Conservation (phyloP, 306 rosid species). For the Prunus davidiana region DNA sequence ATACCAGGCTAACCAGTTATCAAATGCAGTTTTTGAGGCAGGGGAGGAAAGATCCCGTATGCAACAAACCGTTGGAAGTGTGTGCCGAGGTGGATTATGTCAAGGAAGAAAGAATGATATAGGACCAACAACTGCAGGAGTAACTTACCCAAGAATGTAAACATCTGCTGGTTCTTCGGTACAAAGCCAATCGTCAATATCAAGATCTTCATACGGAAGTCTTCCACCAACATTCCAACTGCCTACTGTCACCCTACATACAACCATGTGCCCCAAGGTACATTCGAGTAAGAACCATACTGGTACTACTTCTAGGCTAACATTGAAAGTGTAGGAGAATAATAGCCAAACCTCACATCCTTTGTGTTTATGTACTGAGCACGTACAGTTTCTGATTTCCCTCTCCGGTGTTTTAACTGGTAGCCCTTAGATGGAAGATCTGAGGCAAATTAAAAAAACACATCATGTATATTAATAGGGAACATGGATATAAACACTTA, state of each 20-base stretch:
- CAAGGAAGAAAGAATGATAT: background rate
- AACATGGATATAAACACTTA: background rate
- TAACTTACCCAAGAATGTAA: slow-evolving; percentile 81
- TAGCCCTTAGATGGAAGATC: slow-evolving; percentile 46
- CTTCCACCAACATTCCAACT: slow-evolving; percentile 96
- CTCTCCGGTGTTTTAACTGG: slow-evolving; percentile 65
- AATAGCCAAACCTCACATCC: slow-evolving; percentile 72
- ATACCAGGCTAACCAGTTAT: background rate
- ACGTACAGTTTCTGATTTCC: slow-evolving; percentile 93
- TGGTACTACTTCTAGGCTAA: slow-evolving; percentile 11
- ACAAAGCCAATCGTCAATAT: slow-evolving; percentile 84
- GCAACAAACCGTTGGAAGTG: background rate
- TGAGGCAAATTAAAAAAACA: slow-evolving; percentile 35
- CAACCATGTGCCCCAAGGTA: slow-evolving; percentile 27
- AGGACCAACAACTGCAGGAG: slow-evolving; percentile 1
- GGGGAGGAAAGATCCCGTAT: background rate
- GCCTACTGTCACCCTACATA: slow-evolving; percentile 72
- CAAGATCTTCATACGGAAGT: slow-evolving; percentile 65
- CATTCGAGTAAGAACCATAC: slow-evolving; percentile 21
- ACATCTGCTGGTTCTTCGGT: slow-evolving; percentile 71
- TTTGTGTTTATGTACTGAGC: slow-evolving; percentile 87
- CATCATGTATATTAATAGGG: slow-evolving; percentile 4
- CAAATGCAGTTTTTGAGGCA: background rate
- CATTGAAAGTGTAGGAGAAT: slow-evolving; percentile 20
- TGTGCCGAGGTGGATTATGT: background rate